phyloP scores from a whole-genome alignment of 2,329 filamentous ascomycete genomes.

The Ceratocystiopsis minuta region DNA sequence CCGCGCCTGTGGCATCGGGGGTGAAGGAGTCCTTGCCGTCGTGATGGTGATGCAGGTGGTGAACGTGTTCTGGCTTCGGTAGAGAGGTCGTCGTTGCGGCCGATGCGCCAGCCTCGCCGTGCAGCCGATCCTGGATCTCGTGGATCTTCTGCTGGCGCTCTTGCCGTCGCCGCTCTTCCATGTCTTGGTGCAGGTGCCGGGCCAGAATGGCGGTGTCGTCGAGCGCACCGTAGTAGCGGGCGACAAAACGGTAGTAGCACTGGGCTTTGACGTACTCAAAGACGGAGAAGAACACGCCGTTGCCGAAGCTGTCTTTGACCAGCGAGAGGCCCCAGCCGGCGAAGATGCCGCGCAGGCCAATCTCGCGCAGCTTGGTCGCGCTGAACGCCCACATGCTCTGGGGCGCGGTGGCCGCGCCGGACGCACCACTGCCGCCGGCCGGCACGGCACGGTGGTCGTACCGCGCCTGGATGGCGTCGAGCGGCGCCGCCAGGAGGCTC shows the following conservation, averaged over 20 bases:
- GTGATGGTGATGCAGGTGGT: constrained; percentile 2
- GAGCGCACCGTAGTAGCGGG: constrained; percentile 47
- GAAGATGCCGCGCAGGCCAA: constrained; percentile 54
- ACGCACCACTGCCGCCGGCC: constrained; percentile 19
- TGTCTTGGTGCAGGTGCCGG: constrained; percentile 13
- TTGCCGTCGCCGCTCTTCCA: constrained; percentile 24
- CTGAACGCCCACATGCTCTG: constrained; percentile 60
- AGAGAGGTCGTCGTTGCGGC: constrained; percentile 43
- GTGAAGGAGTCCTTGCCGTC: constrained; percentile 1
- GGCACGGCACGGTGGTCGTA: constrained; percentile 39
- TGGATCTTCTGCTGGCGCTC: constrained; percentile 16
- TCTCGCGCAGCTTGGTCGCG: constrained; percentile 47
- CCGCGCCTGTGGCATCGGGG: constrained; percentile 11
- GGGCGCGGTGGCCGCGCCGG: constrained; percentile 17
- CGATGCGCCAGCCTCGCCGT: too few relatives aligned
- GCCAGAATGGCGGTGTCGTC: constrained; percentile 27
- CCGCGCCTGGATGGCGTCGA: constrained; percentile 58
- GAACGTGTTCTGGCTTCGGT: neutral
- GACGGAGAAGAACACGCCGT: constrained; percentile 53
- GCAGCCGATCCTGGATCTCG: constrained; percentile 7
- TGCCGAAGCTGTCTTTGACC: constrained; percentile 50
- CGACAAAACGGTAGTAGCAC: constrained; percentile 52
- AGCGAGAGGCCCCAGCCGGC: constrained; percentile 55
- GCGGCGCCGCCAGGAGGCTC: constrained; percentile 52
- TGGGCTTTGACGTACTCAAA: constrained; percentile 66